These are phyloP conservation scores for Creolimax fragrantissima DNA, from an alignment of 78 protist genomes.

Conservation along the genomic window DNA sequence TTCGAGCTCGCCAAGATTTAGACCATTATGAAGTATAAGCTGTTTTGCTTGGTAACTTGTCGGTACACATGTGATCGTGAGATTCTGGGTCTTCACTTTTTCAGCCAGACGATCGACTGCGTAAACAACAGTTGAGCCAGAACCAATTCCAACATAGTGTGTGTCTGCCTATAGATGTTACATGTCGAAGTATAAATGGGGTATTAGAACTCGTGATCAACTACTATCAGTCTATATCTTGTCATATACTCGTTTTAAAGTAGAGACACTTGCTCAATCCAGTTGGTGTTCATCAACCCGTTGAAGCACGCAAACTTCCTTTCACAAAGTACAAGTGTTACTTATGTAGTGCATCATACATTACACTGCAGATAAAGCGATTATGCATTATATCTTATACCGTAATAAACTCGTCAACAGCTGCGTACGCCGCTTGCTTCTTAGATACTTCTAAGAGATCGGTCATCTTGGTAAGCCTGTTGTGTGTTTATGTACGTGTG, in stretches of 20 bases:
- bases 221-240: too few species aligned
- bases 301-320: too few species aligned
- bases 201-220: too few species aligned
- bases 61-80: constrained; percentile 55
- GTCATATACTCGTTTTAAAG: too few species aligned
- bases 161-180: neutral
- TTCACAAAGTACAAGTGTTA: too few species aligned
- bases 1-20: constrained; percentile 41
- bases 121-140: constrained; percentile 74
- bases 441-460: constrained; percentile 4
- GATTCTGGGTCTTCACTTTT: constrained; percentile 27
- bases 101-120: constrained; percentile 50
- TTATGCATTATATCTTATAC: too few species aligned
- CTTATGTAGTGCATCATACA: too few species aligned
- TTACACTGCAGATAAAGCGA: too few species aligned
- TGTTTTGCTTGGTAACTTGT: constrained; percentile 69
- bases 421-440: constrained; percentile 16
- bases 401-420: constrained; percentile 32
- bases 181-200: too few species aligned
- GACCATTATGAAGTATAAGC: constrained; percentile 17
- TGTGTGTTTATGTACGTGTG: neutral
- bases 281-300: too few species aligned
- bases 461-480: neutral
- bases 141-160: constrained; percentile 64
- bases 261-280: too few species aligned